phyloP scores from a whole-genome alignment of 805 yeast genomes.

The Monosporozyma servazzii region DNA sequence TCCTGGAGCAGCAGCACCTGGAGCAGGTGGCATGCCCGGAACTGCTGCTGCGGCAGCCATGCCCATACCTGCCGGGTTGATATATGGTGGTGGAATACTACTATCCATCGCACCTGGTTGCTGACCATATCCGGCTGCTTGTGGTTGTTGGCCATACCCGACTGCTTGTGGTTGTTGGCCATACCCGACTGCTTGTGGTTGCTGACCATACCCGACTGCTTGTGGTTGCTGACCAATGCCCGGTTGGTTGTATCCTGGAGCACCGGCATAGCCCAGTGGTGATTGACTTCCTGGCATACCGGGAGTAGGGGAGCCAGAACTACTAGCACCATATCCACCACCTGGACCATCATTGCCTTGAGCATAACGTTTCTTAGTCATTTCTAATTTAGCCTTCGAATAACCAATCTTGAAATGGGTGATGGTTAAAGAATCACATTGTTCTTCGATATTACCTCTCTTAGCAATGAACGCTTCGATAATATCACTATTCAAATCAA shows the following conservation, averaged over 20 bases:
- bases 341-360: slow-evolving; percentile 23
- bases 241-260: neutral
- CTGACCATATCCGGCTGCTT: neutral
- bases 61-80: neutral
- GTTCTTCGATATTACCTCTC: slow-evolving; percentile 87
- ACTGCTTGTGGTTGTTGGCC: neutral
- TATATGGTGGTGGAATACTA: slow-evolving; percentile 1
- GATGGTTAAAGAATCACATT: slow-evolving; percentile 79
- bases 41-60: neutral
- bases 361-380: slow-evolving; percentile 69
- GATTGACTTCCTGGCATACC: neutral
- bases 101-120: slow-evolving; percentile 1
- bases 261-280: slow-evolving; percentile 4
- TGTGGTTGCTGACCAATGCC: neutral
- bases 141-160: slow-evolving; percentile 2
- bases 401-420: slow-evolving; percentile 87
- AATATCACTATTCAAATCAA: slow-evolving; percentile 77
- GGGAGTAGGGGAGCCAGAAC: neutral
- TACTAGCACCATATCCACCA: neutral
- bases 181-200: neutral
- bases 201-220: slow-evolving; percentile 3
- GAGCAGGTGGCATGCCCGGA: neutral
- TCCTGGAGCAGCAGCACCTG: slow-evolving; percentile 19
- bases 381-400: slow-evolving; percentile 74
- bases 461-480: slow-evolving; percentile 68